Conservation (phyloP, 768 basidiomycete species). For the Leccinum aurantiacum region DNA sequence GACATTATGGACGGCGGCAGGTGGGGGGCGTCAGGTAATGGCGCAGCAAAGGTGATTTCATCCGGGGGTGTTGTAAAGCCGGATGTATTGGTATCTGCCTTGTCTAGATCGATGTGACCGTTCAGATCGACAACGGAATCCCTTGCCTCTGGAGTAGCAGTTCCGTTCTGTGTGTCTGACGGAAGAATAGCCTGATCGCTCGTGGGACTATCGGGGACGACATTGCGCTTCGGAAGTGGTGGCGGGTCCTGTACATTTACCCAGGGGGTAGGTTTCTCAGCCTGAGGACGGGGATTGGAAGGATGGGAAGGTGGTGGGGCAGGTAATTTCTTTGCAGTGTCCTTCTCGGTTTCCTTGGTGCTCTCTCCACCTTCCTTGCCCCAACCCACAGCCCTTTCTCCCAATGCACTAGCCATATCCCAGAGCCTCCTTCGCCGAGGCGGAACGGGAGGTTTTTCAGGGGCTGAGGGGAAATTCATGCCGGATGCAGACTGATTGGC, state of each 20-base stretch:
- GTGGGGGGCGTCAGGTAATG: conserved; percentile 9
- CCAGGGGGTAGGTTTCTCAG: conserved; percentile 15
- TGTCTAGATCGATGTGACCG: conserved; percentile 10
- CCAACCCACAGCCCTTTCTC: conserved; percentile 61
- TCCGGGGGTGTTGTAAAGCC: conserved; percentile 22
- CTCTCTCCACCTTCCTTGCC: conserved; percentile 36
- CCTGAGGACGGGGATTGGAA: conserved; percentile 23
- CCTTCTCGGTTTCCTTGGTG: conserved; percentile 38
- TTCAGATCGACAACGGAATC: conserved; percentile 7
- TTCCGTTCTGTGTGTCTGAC: conserved; percentile 2
- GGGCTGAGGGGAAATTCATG: conserved; percentile 1
- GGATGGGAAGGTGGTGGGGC: conserved; percentile 28
- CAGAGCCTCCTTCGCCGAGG: conserved; percentile 63
- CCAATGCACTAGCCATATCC: conserved; percentile 65
- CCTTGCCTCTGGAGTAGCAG: neutral
- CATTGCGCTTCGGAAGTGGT: conserved; percentile 51
- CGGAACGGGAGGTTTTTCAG: conserved; percentile 59
- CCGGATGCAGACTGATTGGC: conserved; percentile 5
- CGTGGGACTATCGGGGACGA: conserved; percentile 32
- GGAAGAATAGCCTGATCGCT: conserved; percentile 6
- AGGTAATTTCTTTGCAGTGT: conserved; percentile 15
- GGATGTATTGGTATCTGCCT: conserved; percentile 8
- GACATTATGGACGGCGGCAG: neutral
- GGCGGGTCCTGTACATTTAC: conserved; percentile 35
- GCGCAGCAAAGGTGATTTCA: conserved; percentile 22